phyloP scores from a whole-genome alignment of 177 flowering plant species.

The Telopea speciosissima region DNA sequence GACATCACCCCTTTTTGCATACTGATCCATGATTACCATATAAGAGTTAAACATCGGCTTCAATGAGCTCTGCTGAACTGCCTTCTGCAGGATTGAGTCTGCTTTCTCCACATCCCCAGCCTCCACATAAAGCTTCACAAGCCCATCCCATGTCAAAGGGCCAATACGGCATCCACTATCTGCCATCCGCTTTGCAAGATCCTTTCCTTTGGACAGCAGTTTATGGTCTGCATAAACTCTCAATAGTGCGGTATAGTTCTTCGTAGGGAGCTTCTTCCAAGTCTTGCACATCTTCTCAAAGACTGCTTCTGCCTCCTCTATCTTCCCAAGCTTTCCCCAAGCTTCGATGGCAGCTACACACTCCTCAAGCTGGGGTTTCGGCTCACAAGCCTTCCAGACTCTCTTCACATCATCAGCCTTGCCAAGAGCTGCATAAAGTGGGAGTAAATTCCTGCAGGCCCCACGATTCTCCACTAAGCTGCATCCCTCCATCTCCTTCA shows the following conservation, averaged over 20 bases:
- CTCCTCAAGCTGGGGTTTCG: conserved; percentile 40
- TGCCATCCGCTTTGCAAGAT: conserved; percentile 58
- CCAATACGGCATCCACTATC: conserved; percentile 47
- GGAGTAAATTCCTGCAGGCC: conserved; percentile 43
- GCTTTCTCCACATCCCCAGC: conserved; percentile 91
- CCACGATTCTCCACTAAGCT: conserved; percentile 35
- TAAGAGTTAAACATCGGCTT: conserved; percentile 58
- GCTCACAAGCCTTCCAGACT: conserved; percentile 59
- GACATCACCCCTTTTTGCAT: conserved; percentile 71
- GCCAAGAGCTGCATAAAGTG: conserved; percentile 68
- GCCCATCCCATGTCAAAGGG: conserved; percentile 66
- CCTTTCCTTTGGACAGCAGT: conserved; percentile 68
- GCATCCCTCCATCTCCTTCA: conserved; percentile 78
- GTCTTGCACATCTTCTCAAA: conserved; percentile 43
- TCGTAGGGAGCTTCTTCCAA: conserved; percentile 34
- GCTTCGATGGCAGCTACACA: conserved; percentile 66
- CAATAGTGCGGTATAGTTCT: conserved; percentile 39
- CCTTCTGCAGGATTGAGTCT: conserved; percentile 68
- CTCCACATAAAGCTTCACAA: conserved; percentile 68
- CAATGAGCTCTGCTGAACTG: conserved; percentile 32
- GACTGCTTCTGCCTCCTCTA: conserved; percentile 73
- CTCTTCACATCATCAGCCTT: conserved; percentile 60
- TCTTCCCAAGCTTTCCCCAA: conserved; percentile 64
- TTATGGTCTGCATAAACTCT: conserved; percentile 62
- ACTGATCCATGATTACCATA: conserved; percentile 50